Percentiles rank a stretch among this genome's conserved stretches.
These are phyloP conservation scores for Thalia dealbata DNA, from an alignment of 176 grass and related monocot genomes.

Conservation along the genomic window DNA sequence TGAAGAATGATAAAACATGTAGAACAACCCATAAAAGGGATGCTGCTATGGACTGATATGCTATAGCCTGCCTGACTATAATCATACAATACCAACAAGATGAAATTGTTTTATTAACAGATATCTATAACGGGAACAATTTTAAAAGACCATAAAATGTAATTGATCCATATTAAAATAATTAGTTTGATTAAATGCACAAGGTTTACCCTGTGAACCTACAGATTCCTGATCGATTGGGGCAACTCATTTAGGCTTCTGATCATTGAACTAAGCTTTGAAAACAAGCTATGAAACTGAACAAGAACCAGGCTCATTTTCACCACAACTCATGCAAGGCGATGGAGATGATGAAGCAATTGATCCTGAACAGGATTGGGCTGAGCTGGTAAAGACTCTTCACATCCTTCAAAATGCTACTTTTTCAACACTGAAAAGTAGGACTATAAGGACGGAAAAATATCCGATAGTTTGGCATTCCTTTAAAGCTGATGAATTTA, in stretches of 20 bases:
- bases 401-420: neutral
- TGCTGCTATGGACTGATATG: too few species aligned
- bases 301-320: slow-evolving; percentile 79
- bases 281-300: slow-evolving; percentile 38
- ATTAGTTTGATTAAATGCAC: neutral
- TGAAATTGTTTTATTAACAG: neutral
- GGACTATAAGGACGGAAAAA: neutral
- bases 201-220: neutral
- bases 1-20: neutral
- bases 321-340: slow-evolving; percentile 76
- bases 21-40: too few species aligned
- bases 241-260: neutral
- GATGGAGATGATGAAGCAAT: slow-evolving; percentile 84
- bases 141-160: neutral
- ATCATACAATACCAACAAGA: neutral
- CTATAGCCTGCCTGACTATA: neutral
- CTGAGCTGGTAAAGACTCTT: slow-evolving; percentile 57
- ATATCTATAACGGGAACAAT: neutral
- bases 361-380: slow-evolving; percentile 93
- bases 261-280: slow-evolving; percentile 5
- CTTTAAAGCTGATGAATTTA: neutral
- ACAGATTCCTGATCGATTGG: neutral
- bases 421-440: neutral
- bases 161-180: neutral
- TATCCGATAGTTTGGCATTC: neutral